Evolutionary conservation across 345 rosid species (phyloP), one percentile per base, ranked within the genome.

Genomic region (Lepidium aucheri): DNA sequence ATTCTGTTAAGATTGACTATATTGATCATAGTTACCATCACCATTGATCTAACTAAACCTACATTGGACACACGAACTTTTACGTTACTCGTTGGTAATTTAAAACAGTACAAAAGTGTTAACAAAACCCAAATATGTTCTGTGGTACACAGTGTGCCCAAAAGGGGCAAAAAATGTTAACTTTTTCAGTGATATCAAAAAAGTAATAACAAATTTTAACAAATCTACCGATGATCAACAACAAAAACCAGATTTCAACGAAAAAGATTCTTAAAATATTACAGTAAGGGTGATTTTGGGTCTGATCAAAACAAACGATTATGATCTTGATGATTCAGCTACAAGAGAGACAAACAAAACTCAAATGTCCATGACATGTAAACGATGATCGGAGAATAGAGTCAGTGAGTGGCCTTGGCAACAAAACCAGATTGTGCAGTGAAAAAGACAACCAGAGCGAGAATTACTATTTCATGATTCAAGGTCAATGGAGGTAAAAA

Each of bases 351-450:
- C n/a, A 34, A 42, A 33, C 61, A 42, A 42, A 15, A 53, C 20
- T 39, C 18, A 18, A 43, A 32, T 32, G 13, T 13, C 15, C 60
- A 53, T 17, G 22, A 54, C 43, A 47, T 61, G 44, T 35, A 26
- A 46, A 42, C 9, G 39, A 67, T 36, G 57, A 68, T 68, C 56
- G 10, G 38, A 68, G 33, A 36, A 45, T 1, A 67, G 46, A 45
- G 14, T 33, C 36, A 55, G 55, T 67, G 58, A 26, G 50, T 68
- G 41, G 46, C 72, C 65, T 68, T 30, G 92, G 80, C 9, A 73
- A 55, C 39, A 67, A 64, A 62, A 75, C 64, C 51, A 73, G 84
- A 50, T 74, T 63, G 3, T 87, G 84, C 22, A 70, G 72, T 57
- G 54, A 62, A 53, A 20, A 34, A 30, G 38, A 33, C 26, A 55